These are phyloP conservation scores for Fraxinus americana DNA, from an alignment of 257 asterid species.

Conservation along the genomic window DNA sequence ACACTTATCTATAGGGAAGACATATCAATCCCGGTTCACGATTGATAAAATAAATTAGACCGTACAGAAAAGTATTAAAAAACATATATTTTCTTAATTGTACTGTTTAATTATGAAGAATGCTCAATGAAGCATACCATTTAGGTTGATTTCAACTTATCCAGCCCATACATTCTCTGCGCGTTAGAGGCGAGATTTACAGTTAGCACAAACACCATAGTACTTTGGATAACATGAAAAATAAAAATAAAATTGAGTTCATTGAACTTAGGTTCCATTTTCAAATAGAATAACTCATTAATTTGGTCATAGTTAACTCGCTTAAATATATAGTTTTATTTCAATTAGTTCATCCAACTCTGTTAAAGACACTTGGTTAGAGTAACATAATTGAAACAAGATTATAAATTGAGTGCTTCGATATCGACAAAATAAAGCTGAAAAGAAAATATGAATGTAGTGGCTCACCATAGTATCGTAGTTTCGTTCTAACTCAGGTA, in stretches of 20 bases:
- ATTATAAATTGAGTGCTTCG: neutral
- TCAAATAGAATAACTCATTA: no score
- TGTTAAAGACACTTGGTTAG: no score
- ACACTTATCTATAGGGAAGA: neutral
- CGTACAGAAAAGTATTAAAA: neutral
- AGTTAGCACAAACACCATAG: neutral
- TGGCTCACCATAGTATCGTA: slow-evolving; percentile 57
- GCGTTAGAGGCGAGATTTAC: neutral
- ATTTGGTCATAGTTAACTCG: neutral
- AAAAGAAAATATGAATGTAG: neutral
- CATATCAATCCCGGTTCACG: neutral
- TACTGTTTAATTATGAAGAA: neutral
- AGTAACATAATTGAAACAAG: neutral
- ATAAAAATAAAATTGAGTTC: neutral
- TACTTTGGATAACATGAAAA: no score
- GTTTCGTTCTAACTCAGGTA: slow-evolving; percentile 56
- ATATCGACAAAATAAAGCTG: neutral
- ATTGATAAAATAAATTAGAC: neutral
- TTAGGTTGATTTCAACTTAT: slow-evolving; percentile 64
- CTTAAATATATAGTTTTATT: neutral
- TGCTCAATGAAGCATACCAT: neutral
- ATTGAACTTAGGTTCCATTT: no score
- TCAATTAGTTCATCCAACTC: neutral
- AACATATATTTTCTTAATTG: no score
- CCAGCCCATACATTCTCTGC: slow-evolving; percentile 69